A percentile compares a stretch with the other conserved stretches of the same genome.
These are phyloP conservation scores for Trichoderma orchidacearum DNA, from an alignment of 495 filamentous ascomycete species.

Conservation along the genomic window DNA sequence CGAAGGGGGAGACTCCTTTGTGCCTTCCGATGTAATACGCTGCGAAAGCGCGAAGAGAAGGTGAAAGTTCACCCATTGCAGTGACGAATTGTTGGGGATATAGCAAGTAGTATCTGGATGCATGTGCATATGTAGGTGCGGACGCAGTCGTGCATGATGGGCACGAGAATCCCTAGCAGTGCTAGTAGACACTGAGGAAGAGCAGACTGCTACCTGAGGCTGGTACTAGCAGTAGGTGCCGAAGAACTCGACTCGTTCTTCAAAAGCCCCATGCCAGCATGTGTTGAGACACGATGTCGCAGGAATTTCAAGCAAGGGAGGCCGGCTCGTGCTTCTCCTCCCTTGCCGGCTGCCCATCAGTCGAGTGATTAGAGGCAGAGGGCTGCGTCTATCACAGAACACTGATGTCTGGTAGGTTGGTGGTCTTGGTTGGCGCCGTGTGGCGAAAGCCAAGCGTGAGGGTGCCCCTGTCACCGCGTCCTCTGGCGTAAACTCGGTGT, in stretches of 20 bases:
- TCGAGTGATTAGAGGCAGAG: neutral
- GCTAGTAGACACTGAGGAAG: too few species aligned
- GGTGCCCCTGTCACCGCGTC: too few species aligned
- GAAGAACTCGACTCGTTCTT: too few species aligned
- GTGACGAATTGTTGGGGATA: neutral
- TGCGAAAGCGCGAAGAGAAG: too few species aligned
- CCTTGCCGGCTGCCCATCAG: neutral
- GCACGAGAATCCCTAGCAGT: too few species aligned
- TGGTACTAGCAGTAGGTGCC: too few species aligned
- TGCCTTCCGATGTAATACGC: too few species aligned
- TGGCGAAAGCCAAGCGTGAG: neutral
- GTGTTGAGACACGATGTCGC: neutral
- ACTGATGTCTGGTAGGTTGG: neutral
- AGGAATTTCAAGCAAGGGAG: neutral
- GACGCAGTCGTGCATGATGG: neutral
- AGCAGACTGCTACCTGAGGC: too few species aligned
- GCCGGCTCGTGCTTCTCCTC: too few species aligned
- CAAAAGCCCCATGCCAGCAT: neutral
- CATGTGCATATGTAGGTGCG: neutral
- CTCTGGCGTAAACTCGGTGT: too few species aligned
- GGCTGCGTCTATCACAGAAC: neutral
- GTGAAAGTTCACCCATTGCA: neutral
- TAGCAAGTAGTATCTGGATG: too few species aligned
- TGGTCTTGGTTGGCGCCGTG: neutral
- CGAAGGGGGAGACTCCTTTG: too few species aligned